phyloP scores from a whole-genome alignment of 1,139 yeast genomes.

The Yamadazyma friedrichii region DNA sequence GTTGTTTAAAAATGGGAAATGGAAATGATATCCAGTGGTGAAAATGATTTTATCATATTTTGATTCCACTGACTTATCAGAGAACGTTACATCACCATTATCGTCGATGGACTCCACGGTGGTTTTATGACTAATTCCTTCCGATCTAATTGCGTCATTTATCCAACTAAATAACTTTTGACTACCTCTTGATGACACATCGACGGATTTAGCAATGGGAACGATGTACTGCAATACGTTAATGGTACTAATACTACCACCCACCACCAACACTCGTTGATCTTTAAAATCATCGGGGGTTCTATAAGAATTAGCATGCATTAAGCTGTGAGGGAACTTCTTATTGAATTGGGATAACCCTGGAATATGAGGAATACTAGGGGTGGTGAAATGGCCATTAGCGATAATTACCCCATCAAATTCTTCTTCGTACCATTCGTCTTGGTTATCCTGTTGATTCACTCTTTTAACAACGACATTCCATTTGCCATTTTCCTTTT shows the following conservation, averaged over 20 bases:
- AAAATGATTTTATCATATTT: constrained; percentile 30
- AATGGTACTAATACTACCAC: constrained; percentile 50
- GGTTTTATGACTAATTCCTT: constrained; percentile 32
- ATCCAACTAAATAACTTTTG: constrained; percentile 31
- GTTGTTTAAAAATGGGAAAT: constrained; percentile 30
- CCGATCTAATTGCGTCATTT: constrained; percentile 36
- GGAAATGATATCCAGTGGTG: constrained; percentile 40
- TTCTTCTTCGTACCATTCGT: constrained; percentile 38
- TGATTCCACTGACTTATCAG: constrained; percentile 25
- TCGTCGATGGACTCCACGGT: constrained; percentile 26
- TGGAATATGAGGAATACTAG: constrained; percentile 44
- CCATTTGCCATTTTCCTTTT: constrained; percentile 41
- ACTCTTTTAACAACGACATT: constrained; percentile 33
- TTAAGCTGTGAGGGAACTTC: constrained; percentile 44
- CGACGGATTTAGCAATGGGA: constrained; percentile 39
- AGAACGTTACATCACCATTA: constrained; percentile 25
- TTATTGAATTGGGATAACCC: constrained; percentile 54
- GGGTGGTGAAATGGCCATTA: constrained; percentile 55
- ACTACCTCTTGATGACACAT: constrained; percentile 35
- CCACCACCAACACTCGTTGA: constrained; percentile 47
- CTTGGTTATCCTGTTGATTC: constrained; percentile 16
- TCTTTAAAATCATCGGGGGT: constrained; percentile 44
- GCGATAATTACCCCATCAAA: constrained; percentile 55
- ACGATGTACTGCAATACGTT: constrained; percentile 51
- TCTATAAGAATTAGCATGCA: constrained; percentile 62